These are phyloP conservation scores for Heracleum sosnowskyi DNA, from an alignment of 129 eudicot genomes.

Conservation along the genomic window DNA sequence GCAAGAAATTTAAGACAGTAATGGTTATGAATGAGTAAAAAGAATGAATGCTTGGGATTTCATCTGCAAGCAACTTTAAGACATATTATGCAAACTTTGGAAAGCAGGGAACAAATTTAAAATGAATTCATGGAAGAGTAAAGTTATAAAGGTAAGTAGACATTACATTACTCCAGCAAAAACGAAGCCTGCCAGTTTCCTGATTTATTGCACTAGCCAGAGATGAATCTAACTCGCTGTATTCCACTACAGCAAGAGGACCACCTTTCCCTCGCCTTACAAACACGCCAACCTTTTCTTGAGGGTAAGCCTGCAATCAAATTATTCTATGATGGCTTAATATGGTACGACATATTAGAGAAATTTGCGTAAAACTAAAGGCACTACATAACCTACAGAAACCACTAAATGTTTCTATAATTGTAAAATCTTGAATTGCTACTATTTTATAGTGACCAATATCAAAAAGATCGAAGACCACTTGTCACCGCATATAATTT, in stretches of 20 bases:
- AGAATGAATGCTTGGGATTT: neutral
- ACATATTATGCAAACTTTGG: neutral
- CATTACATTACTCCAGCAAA: conserved; percentile 97
- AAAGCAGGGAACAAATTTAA: neutral
- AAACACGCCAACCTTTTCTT: conserved; percentile 97
- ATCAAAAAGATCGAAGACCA: neutral
- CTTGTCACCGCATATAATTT: neutral
- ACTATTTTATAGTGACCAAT: neutral
- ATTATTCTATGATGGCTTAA: neutral
- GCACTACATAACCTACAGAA: neutral
- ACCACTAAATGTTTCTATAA: neutral
- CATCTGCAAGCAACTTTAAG: neutral
- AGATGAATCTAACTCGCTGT: conserved; percentile 86
- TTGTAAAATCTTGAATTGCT: neutral
- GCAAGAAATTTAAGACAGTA: neutral
- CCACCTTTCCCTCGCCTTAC: conserved; percentile 98
- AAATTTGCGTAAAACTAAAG: neutral
- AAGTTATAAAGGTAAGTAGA: conserved; percentile 8
- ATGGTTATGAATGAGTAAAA: neutral
- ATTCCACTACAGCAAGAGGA: conserved; percentile 93
- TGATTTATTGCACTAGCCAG: conserved; percentile 85
- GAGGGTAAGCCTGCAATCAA: conserved; percentile 79
- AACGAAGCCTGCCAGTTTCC: conserved; percentile 92
- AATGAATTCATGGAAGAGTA: conserved; percentile 1
- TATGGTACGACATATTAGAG: neutral